These are phyloP conservation scores for Parsonsia alboflavescens DNA, from an alignment of 257 asterid genomes.

Conservation along the genomic window DNA sequence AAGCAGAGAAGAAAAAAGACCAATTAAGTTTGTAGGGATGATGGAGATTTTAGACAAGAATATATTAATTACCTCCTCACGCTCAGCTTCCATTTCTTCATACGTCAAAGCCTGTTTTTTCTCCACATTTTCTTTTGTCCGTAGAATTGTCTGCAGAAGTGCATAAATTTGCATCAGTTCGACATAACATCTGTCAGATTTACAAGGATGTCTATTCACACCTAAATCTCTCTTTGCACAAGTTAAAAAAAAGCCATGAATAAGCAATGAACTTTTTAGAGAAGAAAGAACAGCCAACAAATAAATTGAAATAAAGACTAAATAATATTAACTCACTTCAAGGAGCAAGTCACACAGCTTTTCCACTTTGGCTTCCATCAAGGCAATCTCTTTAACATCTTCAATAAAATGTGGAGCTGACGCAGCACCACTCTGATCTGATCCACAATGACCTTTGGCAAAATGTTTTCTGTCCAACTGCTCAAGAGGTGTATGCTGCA, in stretches of 20 bases:
- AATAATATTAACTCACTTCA: conserved; percentile 44
- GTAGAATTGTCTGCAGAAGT: conserved; percentile 61
- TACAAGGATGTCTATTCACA: neutral
- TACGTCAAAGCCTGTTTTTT: conserved; percentile 96
- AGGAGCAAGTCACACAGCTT: conserved; percentile 73
- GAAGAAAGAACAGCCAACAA: neutral
- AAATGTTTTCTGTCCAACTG: conserved; percentile 80
- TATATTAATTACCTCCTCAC: conserved; percentile 67
- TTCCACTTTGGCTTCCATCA: conserved; percentile 76
- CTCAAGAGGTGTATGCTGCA: conserved; percentile 78
- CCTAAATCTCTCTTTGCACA: neutral
- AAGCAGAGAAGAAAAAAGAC: neutral
- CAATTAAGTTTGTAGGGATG: neutral
- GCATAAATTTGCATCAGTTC: neutral
- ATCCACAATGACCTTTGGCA: conserved; percentile 53
- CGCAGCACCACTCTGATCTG: conserved; percentile 50
- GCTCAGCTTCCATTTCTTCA: conserved; percentile 96
- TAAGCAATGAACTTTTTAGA: neutral
- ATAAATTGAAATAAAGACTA: conserved; percentile 2
- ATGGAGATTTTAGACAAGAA: neutral
- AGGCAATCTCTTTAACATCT: conserved; percentile 73
- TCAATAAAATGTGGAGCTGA: conserved; percentile 36
- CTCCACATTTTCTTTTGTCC: conserved; percentile 89
- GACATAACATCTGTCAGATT: neutral
- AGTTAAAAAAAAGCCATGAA: neutral